A percentile compares a stretch with the other conserved stretches of the same genome.
Evolutionary conservation across 805 yeast species (phyloP).

Genomic region (Saccharomycopsis synnaedendra): DNA sequence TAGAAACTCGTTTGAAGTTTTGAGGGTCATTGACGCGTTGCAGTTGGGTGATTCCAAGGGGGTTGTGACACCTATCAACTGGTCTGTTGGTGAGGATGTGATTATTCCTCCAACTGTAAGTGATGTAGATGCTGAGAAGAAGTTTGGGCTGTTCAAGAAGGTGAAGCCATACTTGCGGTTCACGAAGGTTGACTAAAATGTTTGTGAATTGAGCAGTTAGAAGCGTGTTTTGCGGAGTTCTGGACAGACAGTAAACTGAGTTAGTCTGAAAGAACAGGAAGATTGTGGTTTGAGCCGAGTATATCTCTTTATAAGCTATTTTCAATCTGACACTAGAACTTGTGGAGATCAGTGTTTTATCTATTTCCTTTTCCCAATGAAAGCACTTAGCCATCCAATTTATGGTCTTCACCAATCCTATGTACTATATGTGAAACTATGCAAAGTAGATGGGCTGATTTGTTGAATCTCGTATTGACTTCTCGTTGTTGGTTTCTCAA

Average conservation of each 20-base stretch:
- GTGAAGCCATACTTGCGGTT: slow-evolving; percentile 86
- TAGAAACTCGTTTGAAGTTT: slow-evolving; percentile 85
- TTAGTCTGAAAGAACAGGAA: neutral
- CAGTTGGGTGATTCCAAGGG: slow-evolving; percentile 77
- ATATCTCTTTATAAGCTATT: neutral
- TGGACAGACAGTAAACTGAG: neutral
- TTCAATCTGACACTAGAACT: neutral
- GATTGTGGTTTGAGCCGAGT: neutral
- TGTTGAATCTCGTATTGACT: no score
- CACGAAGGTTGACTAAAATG: slow-evolving; percentile 26
- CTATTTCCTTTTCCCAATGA: no score
- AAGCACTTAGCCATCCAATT: no score
- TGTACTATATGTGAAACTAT: no score
- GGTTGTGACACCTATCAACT: slow-evolving; percentile 84
- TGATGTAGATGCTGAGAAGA: slow-evolving; percentile 66
- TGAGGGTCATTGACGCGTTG: slow-evolving; percentile 82
- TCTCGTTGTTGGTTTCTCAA: no score
- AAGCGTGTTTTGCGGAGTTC: neutral
- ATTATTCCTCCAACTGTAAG: slow-evolving; percentile 82
- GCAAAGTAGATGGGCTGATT: no score
- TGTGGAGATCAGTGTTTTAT: no score
- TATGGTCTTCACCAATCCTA: no score
- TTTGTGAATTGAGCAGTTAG: neutral
- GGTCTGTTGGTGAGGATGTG: slow-evolving; percentile 85
- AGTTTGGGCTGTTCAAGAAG: slow-evolving; percentile 77